Evolutionary conservation across 148 eudicot genomes (phyloP).

Genomic region (Simmondsia chinensis): DNA sequence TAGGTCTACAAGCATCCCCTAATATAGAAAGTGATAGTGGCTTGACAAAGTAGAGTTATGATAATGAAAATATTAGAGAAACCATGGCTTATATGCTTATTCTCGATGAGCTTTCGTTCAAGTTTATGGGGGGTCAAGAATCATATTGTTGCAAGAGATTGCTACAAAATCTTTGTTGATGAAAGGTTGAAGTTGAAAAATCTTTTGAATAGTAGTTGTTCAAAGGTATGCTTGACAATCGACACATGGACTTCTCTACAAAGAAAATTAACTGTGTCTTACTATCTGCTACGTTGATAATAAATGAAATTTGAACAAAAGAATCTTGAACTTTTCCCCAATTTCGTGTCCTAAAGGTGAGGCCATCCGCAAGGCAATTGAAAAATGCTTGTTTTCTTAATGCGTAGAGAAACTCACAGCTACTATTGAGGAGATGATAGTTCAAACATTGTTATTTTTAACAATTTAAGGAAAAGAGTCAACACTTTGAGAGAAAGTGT

Average conservation of each 20-base stretch:
- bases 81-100: neutral
- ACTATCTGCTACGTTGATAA: neutral
- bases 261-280: neutral
- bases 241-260: conserved; percentile 1
- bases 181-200: neutral
- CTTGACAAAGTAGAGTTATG: no score
- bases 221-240: neutral
- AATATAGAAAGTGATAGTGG: no score
- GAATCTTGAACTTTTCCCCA: neutral
- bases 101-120: neutral
- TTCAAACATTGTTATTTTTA: neutral
- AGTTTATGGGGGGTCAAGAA: neutral
- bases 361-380: neutral
- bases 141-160: neutral
- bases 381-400: conserved; percentile 5
- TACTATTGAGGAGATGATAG: neutral
- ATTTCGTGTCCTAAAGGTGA: conserved; percentile 1
- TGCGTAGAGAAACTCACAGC: neutral
- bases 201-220: neutral
- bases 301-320: conserved; percentile 4
- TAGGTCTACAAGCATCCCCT: no score
- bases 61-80: neutral
- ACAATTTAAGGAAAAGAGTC: neutral
- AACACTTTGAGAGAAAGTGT: neutral
- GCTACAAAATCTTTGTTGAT: neutral